phyloP scores from a whole-genome alignment of 352 stramenopile genomes.

The Pythium phragmitis region DNA sequence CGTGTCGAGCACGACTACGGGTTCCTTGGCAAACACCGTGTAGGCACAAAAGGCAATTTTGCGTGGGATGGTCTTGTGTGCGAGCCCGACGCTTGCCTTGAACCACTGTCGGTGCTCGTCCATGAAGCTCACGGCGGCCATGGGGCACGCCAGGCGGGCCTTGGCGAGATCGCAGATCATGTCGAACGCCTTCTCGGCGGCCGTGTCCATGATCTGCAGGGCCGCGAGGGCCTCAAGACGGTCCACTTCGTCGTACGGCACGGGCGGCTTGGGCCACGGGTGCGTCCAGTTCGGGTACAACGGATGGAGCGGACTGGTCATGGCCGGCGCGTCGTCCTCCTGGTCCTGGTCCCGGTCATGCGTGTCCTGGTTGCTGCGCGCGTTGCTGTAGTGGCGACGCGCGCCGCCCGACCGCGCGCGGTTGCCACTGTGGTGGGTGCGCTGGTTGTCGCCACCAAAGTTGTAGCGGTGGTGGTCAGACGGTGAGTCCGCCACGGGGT shows the following conservation, averaged over 20 bases:
- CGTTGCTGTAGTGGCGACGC: slow-evolving; percentile 12
- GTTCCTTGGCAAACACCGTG: slow-evolving; percentile 50
- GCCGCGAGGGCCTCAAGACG: slow-evolving; percentile 49
- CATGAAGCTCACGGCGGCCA: slow-evolving; percentile 81
- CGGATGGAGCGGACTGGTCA: slow-evolving; percentile 22
- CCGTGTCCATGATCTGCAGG: slow-evolving; percentile 61
- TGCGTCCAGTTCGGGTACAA: slow-evolving; percentile 47
- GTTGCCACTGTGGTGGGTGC: slow-evolving; percentile 10
- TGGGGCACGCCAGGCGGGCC: slow-evolving; percentile 56
- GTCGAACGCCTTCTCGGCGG: slow-evolving; percentile 61
- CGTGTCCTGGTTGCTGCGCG: slow-evolving; percentile 28
- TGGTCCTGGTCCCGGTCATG: slow-evolving; percentile 32
- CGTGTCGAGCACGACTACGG: slow-evolving; percentile 87
- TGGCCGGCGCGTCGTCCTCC: slow-evolving; percentile 17
- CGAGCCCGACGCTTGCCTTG: slow-evolving; percentile 64
- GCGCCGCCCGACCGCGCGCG: slow-evolving; percentile 4
- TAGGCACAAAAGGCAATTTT: slow-evolving; percentile 84
- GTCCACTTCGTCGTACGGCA: slow-evolving; percentile 49
- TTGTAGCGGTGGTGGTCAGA: slow-evolving; percentile 16
- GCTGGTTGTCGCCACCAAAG: slow-evolving; percentile 29
- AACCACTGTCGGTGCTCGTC: slow-evolving; percentile 80
- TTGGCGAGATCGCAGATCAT: slow-evolving; percentile 82
- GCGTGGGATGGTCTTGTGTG: slow-evolving; percentile 75
- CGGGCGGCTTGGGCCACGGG: slow-evolving; percentile 69
- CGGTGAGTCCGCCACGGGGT: slow-evolving; percentile 20